Base-by-base conservation (phyloP, 2,329 filamentous ascomycete species). In the Periconia digitata region DNA sequence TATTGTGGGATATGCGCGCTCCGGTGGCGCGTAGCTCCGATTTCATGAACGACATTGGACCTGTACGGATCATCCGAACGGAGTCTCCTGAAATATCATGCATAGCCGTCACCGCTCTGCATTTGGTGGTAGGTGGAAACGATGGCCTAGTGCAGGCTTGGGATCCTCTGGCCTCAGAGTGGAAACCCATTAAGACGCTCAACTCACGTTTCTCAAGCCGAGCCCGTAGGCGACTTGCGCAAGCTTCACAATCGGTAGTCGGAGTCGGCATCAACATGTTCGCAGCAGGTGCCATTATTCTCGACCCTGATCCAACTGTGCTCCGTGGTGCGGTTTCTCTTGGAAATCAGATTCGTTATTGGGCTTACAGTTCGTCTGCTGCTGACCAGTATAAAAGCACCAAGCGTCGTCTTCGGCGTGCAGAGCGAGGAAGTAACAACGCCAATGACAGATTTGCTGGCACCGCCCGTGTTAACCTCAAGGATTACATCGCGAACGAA, bases 131-230 rank as follows among this genome's bases (percentile, higher is more conserved):
- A 67, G 94, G 94, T 42, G 94, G 94, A 21, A 96, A 89, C 58
- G 94, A 99, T 72, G 92, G 94, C 1, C 81, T 97, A 3, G 92
- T 96, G 4, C 94, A 97, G 70, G 89, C 91, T 6, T 99, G 94
- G 94, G 94, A 99, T 74, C 89, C 89, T n/a, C 76, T 99, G 40
- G 90, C 86, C 1, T 97, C 92, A 2, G 87, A 81, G 0, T 72
- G 80, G 16, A 84, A 86, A 17, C 90, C 94, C 0, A 81, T 97
- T 43, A 85, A 91, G 34, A 97, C 91, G 0, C 78, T 99, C 45
- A 92, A 95, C 65, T 90, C 90, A 2, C 85, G 88, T 13, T 91
- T 92, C 56, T 89, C 89, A 2, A 86, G 88, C 7, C 85, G 90
- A 22, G 87, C 92, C 43, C 88, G 92, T 54, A 89, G 92, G 47